Conservation (phyloP, 1,284 basidiomycete genomes). For the Agroathelia rolfsii region DNA sequence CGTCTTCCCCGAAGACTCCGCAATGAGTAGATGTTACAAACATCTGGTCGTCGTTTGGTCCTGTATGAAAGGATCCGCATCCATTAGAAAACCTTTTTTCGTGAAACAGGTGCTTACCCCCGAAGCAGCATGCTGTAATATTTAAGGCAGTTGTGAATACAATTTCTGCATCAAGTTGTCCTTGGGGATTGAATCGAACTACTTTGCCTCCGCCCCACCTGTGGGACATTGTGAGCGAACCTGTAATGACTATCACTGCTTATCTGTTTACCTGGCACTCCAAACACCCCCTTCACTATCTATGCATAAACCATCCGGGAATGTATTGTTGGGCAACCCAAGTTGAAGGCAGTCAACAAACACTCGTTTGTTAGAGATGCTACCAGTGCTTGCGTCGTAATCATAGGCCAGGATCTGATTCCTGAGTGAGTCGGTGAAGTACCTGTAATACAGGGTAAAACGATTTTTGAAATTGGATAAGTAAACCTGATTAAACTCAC, state of each 20-base stretch:
- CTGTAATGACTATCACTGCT: conserved; percentile 8
- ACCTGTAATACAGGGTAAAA: conserved; percentile 27
- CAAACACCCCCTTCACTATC: conserved; percentile 57
- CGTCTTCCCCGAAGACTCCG: conserved; percentile 42
- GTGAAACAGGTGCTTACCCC: conserved; percentile 30
- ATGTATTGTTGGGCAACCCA: conserved; percentile 38
- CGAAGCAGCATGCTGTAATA: conserved; percentile 61
- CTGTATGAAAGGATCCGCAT: conserved; percentile 22
- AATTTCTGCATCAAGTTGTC: conserved; percentile 43
- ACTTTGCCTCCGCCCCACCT: conserved; percentile 59
- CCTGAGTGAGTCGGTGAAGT: conserved; percentile 55
- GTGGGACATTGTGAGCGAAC: conserved; percentile 6
- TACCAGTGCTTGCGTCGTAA: conserved; percentile 53
- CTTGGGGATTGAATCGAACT: conserved; percentile 42
- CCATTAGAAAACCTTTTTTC: conserved; percentile 1
- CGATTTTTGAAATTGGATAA: conserved; percentile 1
- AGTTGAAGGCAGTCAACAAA: conserved; percentile 46
- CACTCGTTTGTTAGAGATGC: conserved; percentile 41
- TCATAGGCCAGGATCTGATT: conserved; percentile 60
- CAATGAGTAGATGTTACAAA: conserved; percentile 63
- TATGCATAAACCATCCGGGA: conserved; percentile 55
- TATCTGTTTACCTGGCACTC: conserved; percentile 45
- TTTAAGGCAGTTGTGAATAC: conserved; percentile 48
- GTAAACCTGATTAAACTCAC: conserved; percentile 24
- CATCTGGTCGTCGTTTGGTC: conserved; percentile 49